These are phyloP conservation scores for Myxozyma kluyveri DNA, from an alignment of 805 yeast species.

Conservation along the genomic window DNA sequence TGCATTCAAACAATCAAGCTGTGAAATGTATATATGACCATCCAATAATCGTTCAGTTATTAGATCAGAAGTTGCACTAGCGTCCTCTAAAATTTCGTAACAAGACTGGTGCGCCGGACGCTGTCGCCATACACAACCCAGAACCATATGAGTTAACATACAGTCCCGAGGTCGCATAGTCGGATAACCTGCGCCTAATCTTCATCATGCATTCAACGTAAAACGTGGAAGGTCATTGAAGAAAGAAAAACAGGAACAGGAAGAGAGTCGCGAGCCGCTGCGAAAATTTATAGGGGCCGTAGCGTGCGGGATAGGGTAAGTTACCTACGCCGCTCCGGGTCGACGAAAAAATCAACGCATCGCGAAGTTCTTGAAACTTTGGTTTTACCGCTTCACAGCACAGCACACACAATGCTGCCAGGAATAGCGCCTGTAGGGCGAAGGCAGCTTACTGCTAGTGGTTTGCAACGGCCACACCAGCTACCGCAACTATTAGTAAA, in stretches of 20 bases:
- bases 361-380: too few species aligned
- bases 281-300: slow-evolving; percentile 1
- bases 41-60: too few species aligned
- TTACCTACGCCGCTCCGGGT: not conserved
- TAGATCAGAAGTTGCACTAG: slow-evolving; percentile 26
- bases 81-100: slow-evolving; percentile 29
- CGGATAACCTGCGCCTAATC: slow-evolving; percentile 28
- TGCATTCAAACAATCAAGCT: too few species aligned
- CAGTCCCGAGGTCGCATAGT: slow-evolving; percentile 12
- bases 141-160: not conserved
- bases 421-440: not conserved
- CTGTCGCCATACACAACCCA: slow-evolving; percentile 22
- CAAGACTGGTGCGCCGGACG: slow-evolving; percentile 32
- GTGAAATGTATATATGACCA: too few species aligned
- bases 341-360: not conserved
- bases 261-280: not conserved
- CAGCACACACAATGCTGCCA: not conserved
- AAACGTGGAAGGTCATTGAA: slow-evolving; percentile 31
- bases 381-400: not conserved
- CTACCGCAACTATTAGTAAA: not conserved
- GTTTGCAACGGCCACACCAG: too few species aligned
- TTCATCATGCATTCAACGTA: slow-evolving; percentile 30
- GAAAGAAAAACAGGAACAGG: slow-evolving; percentile 3
- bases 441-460: not conserved
- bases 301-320: not conserved